Percentiles rank a stretch among this genome's conserved stretches.
Evolutionary conservation across 768 basidiomycete genomes (phyloP).

Genomic region (Crucibulum laeve): DNA sequence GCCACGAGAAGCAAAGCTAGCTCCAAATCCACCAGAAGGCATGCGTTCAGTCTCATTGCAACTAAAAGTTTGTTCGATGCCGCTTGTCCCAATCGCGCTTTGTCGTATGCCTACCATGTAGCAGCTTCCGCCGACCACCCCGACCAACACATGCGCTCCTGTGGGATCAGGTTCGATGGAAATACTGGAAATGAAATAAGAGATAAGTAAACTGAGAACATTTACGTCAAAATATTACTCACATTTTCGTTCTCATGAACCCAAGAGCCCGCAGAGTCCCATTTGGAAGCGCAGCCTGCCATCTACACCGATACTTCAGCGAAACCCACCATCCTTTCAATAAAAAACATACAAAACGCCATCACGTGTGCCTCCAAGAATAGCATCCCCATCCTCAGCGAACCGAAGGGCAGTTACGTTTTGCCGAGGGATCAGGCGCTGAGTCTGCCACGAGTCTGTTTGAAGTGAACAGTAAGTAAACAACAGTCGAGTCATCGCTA

Average conservation of each 20-base stretch:
- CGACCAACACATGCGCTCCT: constrained; percentile 49
- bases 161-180: constrained; percentile 48
- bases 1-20: constrained; percentile 48
- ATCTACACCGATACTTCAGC: constrained; percentile 28
- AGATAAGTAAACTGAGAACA: not conserved
- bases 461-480: not conserved
- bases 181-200: constrained; percentile 27
- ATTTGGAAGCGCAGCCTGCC: constrained; percentile 67
- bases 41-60: constrained; percentile 33
- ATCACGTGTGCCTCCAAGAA: constrained; percentile 67
- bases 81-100: constrained; percentile 46
- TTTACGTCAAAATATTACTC: constrained; percentile 15
- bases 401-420: constrained; percentile 64
- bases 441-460: constrained; percentile 58
- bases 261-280: constrained; percentile 58
- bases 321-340: not conserved
- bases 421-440: constrained; percentile 59
- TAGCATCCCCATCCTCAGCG: constrained; percentile 55
- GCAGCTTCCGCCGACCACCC: too few relatives aligned
- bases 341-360: constrained; percentile 52
- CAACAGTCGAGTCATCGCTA: not conserved
- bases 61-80: constrained; percentile 49
- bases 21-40: constrained; percentile 33
- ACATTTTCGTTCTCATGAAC: constrained; percentile 60
- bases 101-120: constrained; percentile 44